phyloP scores from a whole-genome alignment of 1,284 basidiomycete genomes.

The Cystobasidiaceae sp. region DNA sequence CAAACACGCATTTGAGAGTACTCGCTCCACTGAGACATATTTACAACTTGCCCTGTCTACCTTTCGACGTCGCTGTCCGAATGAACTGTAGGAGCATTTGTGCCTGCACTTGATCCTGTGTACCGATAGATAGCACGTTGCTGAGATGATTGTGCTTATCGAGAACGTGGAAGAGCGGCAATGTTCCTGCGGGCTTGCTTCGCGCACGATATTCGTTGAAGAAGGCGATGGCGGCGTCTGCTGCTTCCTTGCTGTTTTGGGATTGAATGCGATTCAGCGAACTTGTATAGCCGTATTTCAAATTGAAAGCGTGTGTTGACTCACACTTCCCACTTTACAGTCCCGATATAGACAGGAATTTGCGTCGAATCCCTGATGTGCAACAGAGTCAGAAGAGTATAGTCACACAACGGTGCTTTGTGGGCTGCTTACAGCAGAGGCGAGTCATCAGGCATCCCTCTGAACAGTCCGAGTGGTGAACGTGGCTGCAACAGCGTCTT shows the following conservation, averaged over 20 bases:
- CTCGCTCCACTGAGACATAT: neutral
- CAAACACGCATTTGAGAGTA: neutral
- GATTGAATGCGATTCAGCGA: too few species aligned
- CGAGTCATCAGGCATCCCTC: slow-evolving; percentile 25
- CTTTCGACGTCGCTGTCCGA: neutral
- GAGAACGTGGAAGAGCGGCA: slow-evolving; percentile 27
- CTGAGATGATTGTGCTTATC: slow-evolving; percentile 31
- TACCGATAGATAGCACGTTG: slow-evolving; percentile 32
- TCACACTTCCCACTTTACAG: slow-evolving; percentile 10
- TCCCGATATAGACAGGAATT: slow-evolving; percentile 5
- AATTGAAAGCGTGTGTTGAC: too few species aligned
- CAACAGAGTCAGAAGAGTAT: neutral
- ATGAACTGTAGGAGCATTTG: neutral
- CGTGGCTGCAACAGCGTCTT: neutral
- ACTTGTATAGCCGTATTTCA: too few species aligned
- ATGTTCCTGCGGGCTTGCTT: slow-evolving; percentile 13
- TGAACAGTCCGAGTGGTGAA: slow-evolving; percentile 17
- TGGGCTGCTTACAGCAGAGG: slow-evolving; percentile 10
- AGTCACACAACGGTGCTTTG: neutral
- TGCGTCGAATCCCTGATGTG: slow-evolving; percentile 1
- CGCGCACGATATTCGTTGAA: slow-evolving; percentile 25
- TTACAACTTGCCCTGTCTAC: neutral
- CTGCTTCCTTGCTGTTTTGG: slow-evolving; percentile 20
- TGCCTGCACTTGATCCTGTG: slow-evolving; percentile 28
- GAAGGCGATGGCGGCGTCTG: slow-evolving; percentile 23